Base-by-base conservation (phyloP, 148 eudicot genomes). In the Cornus florida region DNA sequence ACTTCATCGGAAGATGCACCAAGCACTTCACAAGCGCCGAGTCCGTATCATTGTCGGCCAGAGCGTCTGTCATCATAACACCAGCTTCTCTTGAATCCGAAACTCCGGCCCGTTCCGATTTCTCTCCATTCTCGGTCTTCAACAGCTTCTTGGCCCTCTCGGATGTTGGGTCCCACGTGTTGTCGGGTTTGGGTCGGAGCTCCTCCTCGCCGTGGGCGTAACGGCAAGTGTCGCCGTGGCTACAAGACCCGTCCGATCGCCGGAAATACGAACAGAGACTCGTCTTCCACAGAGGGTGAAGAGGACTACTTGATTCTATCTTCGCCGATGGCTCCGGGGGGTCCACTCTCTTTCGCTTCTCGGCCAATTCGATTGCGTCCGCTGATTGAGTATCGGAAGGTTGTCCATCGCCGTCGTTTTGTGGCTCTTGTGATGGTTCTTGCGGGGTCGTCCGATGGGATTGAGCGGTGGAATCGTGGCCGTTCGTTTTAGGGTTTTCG, bases 111-210 rank as follows among this genome's bases (percentile, higher is more conserved):
- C 14, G 77, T 3, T 76, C 90, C 5, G 23, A 78, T 1, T 70
- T 60, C 13, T 81, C 86, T 5, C 71, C 90, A 24, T 65, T 33
- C 20, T 78, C 88, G 7, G 32, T 16, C 87, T 69, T 83, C 72
- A 79, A 76, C 80, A 88, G 1, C 88, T 92, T 89, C 90, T 91
- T 95, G 2, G 77, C 96, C 86, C 91, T 86, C 70, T 88, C 88
- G 39, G 98, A 95, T 1, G 94, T 90, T 31, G 98, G 98, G 84
- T 95, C 98, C 98, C 97, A 95, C 4, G 97, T 74, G 16, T 86
- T 86, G 24, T 93, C 98, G 43, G 96, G 97, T 14, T 92, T 78
- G 10, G 76, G 82, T 57, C 90, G 87, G 75, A 95, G 96, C 93
- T 95, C 98, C 69, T 73, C 81, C 79, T 95, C 98, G 35, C 84